Evolutionary conservation across 768 basidiomycete species (phyloP).

Genomic region (Calvatia gigantea): DNA sequence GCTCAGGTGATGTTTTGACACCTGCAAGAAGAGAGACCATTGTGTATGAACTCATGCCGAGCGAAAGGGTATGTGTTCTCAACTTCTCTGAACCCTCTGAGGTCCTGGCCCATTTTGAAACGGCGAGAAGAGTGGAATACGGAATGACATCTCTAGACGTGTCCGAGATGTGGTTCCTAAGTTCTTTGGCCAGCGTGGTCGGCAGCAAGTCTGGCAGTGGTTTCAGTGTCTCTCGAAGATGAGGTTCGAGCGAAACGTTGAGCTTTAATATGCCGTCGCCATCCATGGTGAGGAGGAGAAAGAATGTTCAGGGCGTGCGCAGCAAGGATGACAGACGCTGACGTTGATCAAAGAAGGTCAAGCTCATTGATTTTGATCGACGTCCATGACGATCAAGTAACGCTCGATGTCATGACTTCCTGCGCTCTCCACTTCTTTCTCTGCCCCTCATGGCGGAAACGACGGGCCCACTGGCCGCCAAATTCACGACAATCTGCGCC

Average conservation of each 20-base stretch:
- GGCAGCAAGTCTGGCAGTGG: conserved; percentile 48
- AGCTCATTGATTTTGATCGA: no score
- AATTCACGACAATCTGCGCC: conserved; percentile 42
- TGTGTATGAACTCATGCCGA: conserved; percentile 54
- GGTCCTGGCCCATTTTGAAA: conserved; percentile 71
- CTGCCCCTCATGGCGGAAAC: conserved; percentile 19
- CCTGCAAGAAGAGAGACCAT: conserved; percentile 80
- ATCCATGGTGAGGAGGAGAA: conserved; percentile 15
- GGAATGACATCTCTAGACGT: conserved; percentile 48
- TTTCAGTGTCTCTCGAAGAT: conserved; percentile 48
- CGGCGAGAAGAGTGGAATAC: conserved; percentile 51
- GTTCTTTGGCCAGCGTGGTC: conserved; percentile 33
- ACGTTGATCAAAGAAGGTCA: conserved; percentile 7
- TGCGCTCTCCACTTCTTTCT: conserved; percentile 1
- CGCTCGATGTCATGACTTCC: neutral
- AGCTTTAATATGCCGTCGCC: conserved; percentile 19
- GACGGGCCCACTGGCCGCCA: conserved; percentile 19
- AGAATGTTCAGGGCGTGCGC: conserved; percentile 9
- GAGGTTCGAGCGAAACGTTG: conserved; percentile 66
- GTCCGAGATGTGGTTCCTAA: conserved; percentile 36
- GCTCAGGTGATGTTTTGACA: conserved; percentile 72
- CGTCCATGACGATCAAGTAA: conserved; percentile 14
- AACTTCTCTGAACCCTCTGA: conserved; percentile 38
- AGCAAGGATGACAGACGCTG: conserved; percentile 2
- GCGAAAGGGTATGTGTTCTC: conserved; percentile 25